Evolutionary conservation across 352 stramenopile species (phyloP).

Genomic region (Phytophthora nicotianae): DNA sequence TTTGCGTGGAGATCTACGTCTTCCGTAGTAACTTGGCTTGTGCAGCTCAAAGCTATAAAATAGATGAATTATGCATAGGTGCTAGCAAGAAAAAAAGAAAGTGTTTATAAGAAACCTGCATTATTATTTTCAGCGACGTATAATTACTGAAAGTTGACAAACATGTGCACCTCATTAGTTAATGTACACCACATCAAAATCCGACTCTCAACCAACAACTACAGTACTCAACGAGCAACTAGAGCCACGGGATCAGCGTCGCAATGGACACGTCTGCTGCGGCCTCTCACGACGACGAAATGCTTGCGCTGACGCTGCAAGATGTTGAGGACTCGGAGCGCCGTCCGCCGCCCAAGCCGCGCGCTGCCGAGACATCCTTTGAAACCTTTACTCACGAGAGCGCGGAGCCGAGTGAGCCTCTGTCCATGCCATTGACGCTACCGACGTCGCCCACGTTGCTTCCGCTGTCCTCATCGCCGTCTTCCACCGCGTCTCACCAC

Average conservation of each 20-base stretch:
- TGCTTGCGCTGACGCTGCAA: slow-evolving; percentile 46
- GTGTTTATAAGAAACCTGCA: no score
- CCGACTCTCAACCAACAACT: slow-evolving; percentile 19
- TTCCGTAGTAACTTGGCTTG: no score
- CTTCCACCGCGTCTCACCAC: slow-evolving; percentile 20
- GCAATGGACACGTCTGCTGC: slow-evolving; percentile 22
- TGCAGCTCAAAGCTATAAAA: no score
- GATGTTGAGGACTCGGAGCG: slow-evolving; percentile 38
- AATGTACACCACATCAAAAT: neutral
- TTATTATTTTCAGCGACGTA: no score
- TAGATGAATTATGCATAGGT: no score
- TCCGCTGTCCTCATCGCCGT: slow-evolving; percentile 44
- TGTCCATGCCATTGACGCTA: slow-evolving; percentile 44
- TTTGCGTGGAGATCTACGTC: no score
- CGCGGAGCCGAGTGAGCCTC: slow-evolving; percentile 13
- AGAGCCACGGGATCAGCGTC: neutral
- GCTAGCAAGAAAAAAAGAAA: no score
- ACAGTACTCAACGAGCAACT: slow-evolving; percentile 16
- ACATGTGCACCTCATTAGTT: neutral
- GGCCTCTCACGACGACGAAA: slow-evolving; percentile 37
- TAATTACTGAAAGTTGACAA: no score
- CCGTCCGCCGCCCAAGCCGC: slow-evolving; percentile 9
- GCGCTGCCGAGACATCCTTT: slow-evolving; percentile 8
- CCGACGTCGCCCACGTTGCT: slow-evolving; percentile 54
- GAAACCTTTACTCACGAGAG: slow-evolving; percentile 31